phyloP scores from a whole-genome alignment of 805 yeast species.

The Tetrapisispora fleetii region DNA sequence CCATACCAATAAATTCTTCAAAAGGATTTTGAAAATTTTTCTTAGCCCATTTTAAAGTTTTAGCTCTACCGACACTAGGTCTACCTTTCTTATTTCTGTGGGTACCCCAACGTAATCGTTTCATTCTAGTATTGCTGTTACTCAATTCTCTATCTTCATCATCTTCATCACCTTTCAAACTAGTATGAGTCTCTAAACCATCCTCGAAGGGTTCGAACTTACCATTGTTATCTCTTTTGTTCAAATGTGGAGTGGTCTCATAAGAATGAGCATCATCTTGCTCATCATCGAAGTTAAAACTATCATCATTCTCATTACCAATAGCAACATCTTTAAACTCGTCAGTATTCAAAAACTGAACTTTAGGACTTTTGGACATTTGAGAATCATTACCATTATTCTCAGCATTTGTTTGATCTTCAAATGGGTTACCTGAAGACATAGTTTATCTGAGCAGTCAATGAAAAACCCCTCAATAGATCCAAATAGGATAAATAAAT shows the following conservation, averaged over 20 bases:
- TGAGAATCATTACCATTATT: slow-evolving; percentile 7
- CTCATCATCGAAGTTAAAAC: slow-evolving; percentile 4
- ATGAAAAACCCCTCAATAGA: neutral
- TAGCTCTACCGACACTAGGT: slow-evolving; percentile 53
- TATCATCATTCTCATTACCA: slow-evolving; percentile 5
- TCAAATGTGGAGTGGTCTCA: slow-evolving; percentile 16
- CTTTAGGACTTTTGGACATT: slow-evolving; percentile 4
- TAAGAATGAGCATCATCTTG: slow-evolving; percentile 16
- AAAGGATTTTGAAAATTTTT: slow-evolving; percentile 29
- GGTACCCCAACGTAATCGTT: slow-evolving; percentile 85
- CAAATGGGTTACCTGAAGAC: slow-evolving; percentile 21
- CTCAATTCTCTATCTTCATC: slow-evolving; percentile 5
- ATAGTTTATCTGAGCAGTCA: neutral
- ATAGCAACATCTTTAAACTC: slow-evolving; percentile 11
- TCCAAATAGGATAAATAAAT: neutral
- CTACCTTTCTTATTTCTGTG: slow-evolving; percentile 63
- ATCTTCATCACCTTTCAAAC: slow-evolving; percentile 8
- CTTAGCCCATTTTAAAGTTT: slow-evolving; percentile 43
- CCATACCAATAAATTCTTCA: slow-evolving; percentile 14
- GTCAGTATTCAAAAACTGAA: slow-evolving; percentile 1
- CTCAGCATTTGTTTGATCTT: too few species aligned
- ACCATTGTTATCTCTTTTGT: slow-evolving; percentile 10
- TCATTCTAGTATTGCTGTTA: slow-evolving; percentile 32
- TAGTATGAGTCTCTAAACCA: slow-evolving; percentile 9
- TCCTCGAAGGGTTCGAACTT: slow-evolving; percentile 18